These are phyloP conservation scores for Danielia reshetovae DNA, from an alignment of 805 yeast species.

Conservation along the genomic window DNA sequence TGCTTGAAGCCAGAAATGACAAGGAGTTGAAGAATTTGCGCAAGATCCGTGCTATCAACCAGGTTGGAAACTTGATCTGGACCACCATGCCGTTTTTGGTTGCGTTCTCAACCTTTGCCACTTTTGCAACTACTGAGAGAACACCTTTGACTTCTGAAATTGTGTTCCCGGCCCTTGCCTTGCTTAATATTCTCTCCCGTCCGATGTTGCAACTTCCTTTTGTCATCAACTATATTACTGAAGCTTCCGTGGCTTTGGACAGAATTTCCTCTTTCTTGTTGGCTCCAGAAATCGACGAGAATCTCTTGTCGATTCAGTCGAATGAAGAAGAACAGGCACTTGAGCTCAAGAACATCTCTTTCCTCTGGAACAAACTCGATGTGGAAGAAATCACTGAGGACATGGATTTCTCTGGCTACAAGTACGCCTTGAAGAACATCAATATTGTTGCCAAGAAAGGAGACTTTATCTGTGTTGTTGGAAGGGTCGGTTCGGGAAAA, in stretches of 20 bases:
- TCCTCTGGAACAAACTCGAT: slow-evolving; percentile 11
- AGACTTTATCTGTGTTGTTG: slow-evolving; percentile 14
- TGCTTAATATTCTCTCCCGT: slow-evolving; percentile 54
- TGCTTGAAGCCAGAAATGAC: slow-evolving; percentile 18
- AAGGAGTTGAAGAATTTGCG: slow-evolving; percentile 17
- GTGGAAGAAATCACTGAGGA: slow-evolving; percentile 5
- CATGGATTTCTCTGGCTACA: slow-evolving; percentile 23
- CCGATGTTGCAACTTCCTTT: slow-evolving; percentile 60
- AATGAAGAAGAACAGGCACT: slow-evolving; percentile 2
- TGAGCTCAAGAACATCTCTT: slow-evolving; percentile 8
- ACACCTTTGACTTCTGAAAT: slow-evolving; percentile 61
- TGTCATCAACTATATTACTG: slow-evolving; percentile 53
- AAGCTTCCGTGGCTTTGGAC: slow-evolving; percentile 53
- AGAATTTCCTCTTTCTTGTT: slow-evolving; percentile 49
- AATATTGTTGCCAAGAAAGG: slow-evolving; percentile 9
- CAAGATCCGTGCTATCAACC: slow-evolving; percentile 22
- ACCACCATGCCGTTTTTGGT: slow-evolving; percentile 61
- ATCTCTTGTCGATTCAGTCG: slow-evolving; percentile 5
- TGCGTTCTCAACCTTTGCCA: slow-evolving; percentile 55
- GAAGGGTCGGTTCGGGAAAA: slow-evolving; percentile 16
- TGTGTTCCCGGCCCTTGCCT: slow-evolving; percentile 63
- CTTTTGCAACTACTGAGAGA: slow-evolving; percentile 43
- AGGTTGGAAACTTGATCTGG: slow-evolving; percentile 56
- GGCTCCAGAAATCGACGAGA: slow-evolving; percentile 16
- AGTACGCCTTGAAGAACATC: slow-evolving; percentile 11